Percentiles rank a stretch among this genome's conserved stretches.
Conservation (phyloP, 2,329 filamentous ascomycete species). For the Shiraia bambusicola region DNA sequence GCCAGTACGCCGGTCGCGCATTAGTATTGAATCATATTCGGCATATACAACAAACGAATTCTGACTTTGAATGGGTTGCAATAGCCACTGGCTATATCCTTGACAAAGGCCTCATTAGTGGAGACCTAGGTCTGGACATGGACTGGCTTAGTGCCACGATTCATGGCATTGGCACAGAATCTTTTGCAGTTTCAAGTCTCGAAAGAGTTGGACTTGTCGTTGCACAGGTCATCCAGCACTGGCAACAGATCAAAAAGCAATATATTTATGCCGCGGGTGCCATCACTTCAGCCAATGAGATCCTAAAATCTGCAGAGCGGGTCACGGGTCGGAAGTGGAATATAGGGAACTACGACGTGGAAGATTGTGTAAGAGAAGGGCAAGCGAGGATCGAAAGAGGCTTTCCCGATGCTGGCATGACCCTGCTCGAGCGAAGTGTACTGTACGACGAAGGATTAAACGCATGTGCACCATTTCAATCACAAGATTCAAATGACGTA, state of each 20-base stretch:
- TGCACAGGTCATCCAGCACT: slow-evolving; percentile 27
- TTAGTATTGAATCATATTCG: slow-evolving; percentile 35
- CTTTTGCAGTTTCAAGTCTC: slow-evolving; percentile 41
- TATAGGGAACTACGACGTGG: slow-evolving; percentile 34
- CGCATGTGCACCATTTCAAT: slow-evolving; percentile 27
- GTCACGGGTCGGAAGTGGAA: slow-evolving; percentile 30
- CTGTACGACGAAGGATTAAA: slow-evolving; percentile 38
- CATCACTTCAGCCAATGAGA: slow-evolving; percentile 36
- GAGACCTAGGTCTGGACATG: slow-evolving; percentile 43
- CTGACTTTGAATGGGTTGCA: slow-evolving; percentile 37
- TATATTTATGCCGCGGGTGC: slow-evolving; percentile 40
- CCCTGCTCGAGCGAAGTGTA: slow-evolving; percentile 42
- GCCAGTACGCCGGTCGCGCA: slow-evolving; percentile 30
- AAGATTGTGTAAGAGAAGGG: slow-evolving; percentile 41
- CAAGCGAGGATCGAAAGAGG: slow-evolving; percentile 39
- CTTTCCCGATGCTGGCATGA: slow-evolving; percentile 43
- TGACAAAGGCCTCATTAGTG: slow-evolving; percentile 34
- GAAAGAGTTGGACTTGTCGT: slow-evolving; percentile 35
- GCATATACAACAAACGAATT: slow-evolving; percentile 5
- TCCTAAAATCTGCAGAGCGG: slow-evolving; percentile 34
- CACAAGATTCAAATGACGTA: slow-evolving; percentile 20
- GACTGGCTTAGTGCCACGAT: slow-evolving; percentile 45
- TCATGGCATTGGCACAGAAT: slow-evolving; percentile 38
- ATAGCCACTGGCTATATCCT: slow-evolving; percentile 40
- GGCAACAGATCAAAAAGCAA: slow-evolving; percentile 38